Evolutionary conservation across 352 stramenopile species (phyloP), one percentile per base, ranked within the genome.

Genomic region (Globisporangium cylindrosporum): DNA sequence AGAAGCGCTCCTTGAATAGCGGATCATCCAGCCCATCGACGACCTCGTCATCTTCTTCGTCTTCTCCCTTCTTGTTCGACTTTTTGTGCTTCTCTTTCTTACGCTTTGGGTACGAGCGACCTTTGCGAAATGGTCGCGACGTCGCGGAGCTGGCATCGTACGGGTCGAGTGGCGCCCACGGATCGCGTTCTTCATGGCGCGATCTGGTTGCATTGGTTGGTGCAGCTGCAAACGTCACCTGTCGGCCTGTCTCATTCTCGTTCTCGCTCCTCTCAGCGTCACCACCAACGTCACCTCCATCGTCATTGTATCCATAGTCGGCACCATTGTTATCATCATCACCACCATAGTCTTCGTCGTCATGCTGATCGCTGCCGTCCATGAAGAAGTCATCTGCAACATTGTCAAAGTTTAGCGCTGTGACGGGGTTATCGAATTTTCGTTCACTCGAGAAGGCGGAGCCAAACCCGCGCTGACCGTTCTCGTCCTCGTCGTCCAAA

Each of bases 61-160:
- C 75, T 4, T 76, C 71, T 12, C 56, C 62, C 20, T 70, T 71
- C 64, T 86, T 86, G 53, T 72, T 83, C 51, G 69, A 78, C 55
- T 76, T 64, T 56, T 67, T 70, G 4, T 60, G 57, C 63, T 70
- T 80, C 62, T 78, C 75, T 62, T 81, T 78, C 60, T 83, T 88
- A 0, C 76, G 73, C 22, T 70, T 73, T 12, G 84, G 82, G 54
- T 90, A 94, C 41, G 84, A 91, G 51, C 82, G 68, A 0, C 86
- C 88, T 67, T 95, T 94, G 49, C 77, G 76, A 72, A 94, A 94
- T n/a, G 86, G 81, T 3, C 79, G 74, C 8, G 84, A 78, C 8
- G 81, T 84, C 12, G 83, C 81, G 7, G 79, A 74, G 58, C 73
- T 93, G 1, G 88, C 84, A 61, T 95, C 88, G 59, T 93, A 95